These are phyloP conservation scores for Ustilago sp. DNA, from an alignment of 1,284 basidiomycete genomes.

Conservation along the genomic window DNA sequence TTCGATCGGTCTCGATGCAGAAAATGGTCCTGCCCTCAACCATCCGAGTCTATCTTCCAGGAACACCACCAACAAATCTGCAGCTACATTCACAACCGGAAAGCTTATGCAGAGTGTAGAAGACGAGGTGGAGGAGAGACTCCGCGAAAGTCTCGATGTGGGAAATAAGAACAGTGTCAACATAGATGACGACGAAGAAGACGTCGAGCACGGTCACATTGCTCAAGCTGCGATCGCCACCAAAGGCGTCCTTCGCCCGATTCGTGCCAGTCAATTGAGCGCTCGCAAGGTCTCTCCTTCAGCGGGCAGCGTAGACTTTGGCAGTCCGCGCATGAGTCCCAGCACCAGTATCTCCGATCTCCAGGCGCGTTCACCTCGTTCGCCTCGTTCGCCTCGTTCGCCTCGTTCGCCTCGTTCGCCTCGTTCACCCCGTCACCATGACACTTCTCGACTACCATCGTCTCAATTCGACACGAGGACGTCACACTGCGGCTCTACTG, in stretches of 20 bases:
- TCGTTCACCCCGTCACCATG: constrained; percentile 16
- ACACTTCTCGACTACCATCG: constrained; percentile 18
- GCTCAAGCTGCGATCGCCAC: constrained; percentile 43
- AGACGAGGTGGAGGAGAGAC: constrained; percentile 26
- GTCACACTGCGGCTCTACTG: constrained; percentile 27
- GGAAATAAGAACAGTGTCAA: constrained; percentile 4
- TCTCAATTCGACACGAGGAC: constrained; percentile 20
- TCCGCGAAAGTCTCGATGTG: constrained; percentile 28
- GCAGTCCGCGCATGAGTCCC: constrained; percentile 29
- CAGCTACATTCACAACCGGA: not conserved
- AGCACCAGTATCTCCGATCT: constrained; percentile 23
- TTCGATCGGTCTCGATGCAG: constrained; percentile 26
- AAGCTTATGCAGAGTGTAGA: not conserved
- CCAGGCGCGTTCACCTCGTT: constrained; percentile 10
- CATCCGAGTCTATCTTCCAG: not conserved
- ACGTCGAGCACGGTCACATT: constrained; percentile 39
- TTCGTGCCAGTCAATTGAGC: constrained; percentile 38
- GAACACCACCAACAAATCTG: not conserved
- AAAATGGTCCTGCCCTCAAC: not conserved
- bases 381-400: constrained; percentile 12
- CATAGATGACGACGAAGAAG: constrained; percentile 35
- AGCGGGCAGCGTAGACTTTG: constrained; percentile 14
- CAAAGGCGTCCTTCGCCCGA: constrained; percentile 30
- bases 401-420: constrained; percentile 3
- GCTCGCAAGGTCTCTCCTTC: constrained; percentile 34